These are phyloP conservation scores for Candolleomyces aberdarensis DNA, from an alignment of 768 basidiomycete genomes.

Conservation along the genomic window DNA sequence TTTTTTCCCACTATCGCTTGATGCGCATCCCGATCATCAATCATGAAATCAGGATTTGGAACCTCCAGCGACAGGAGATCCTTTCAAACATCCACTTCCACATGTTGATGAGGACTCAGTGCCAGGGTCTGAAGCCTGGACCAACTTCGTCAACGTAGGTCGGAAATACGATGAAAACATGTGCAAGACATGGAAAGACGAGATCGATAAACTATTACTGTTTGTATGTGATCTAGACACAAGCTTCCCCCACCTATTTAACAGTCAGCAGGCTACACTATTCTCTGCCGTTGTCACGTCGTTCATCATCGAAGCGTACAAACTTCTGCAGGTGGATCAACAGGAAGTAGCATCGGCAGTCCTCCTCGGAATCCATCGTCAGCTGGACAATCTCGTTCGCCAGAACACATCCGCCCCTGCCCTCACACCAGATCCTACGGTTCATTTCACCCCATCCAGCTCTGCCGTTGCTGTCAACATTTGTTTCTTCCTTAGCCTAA, in stretches of 20 bases:
- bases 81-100: too few relatives aligned
- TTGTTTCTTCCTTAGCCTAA: slow-evolving; percentile 20
- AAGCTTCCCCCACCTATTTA: background rate
- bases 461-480: slow-evolving; percentile 13
- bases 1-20: too few relatives aligned
- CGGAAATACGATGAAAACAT: background rate
- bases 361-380: background rate
- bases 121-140: too few relatives aligned
- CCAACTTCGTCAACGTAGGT: too few relatives aligned
- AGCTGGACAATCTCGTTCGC: background rate
- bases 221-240: background rate
- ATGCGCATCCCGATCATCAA: too few relatives aligned
- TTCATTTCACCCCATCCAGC: background rate
- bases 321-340: background rate
- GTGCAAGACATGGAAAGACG: slow-evolving; percentile 4
- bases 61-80: too few relatives aligned
- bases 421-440: background rate
- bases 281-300: slow-evolving; percentile 3
- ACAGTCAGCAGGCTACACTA: background rate
- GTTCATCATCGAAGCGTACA: background rate
- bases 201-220: slow-evolving; percentile 3
- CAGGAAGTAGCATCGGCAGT: background rate
- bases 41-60: too few relatives aligned
- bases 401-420: background rate
- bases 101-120: too few relatives aligned